Evolutionary conservation across 2,329 filamentous ascomycete genomes (phyloP).

Genomic region (Penicillium sp.): DNA sequence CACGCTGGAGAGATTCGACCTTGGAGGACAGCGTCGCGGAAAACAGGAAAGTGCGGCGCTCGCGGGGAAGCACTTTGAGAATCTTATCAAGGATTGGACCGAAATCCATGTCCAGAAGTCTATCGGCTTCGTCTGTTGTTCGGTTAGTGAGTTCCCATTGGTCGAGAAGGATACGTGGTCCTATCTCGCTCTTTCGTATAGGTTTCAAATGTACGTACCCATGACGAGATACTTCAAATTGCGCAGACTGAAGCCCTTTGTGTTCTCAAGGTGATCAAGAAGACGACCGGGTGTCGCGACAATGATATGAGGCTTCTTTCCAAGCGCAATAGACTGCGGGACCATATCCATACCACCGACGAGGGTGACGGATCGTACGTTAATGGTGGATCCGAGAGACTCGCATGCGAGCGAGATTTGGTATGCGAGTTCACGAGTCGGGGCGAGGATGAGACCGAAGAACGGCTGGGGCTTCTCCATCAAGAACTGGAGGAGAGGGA

Average conservation of each 20-base stretch:
- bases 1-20: slow-evolving; percentile 88
- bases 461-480: slow-evolving; percentile 84
- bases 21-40: slow-evolving; percentile 93
- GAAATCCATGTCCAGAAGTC: slow-evolving; percentile 90
- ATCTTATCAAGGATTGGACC: slow-evolving; percentile 91
- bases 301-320: slow-evolving; percentile 93
- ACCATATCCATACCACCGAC: slow-evolving; percentile 98
- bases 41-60: slow-evolving; percentile 82
- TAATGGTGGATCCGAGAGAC: slow-evolving; percentile 81
- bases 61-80: slow-evolving; percentile 79
- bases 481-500: slow-evolving; percentile 80
- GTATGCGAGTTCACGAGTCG: slow-evolving; percentile 88
- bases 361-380: slow-evolving; percentile 81
- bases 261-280: slow-evolving; percentile 92
- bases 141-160: background rate
- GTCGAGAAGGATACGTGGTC: background rate
- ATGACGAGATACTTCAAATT: slow-evolving; percentile 86
- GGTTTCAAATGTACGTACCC: slow-evolving; percentile 54
- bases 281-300: slow-evolving; percentile 89
- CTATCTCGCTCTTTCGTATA: background rate
- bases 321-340: slow-evolving; percentile 82
- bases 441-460: slow-evolving; percentile 87
- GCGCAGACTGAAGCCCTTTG: slow-evolving; percentile 87
- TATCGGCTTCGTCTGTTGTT: slow-evolving; percentile 7
- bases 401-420: slow-evolving; percentile 90